Conservation (phyloP, 2,329 filamentous ascomycete species). For the Fusarium phyllophilum region DNA sequence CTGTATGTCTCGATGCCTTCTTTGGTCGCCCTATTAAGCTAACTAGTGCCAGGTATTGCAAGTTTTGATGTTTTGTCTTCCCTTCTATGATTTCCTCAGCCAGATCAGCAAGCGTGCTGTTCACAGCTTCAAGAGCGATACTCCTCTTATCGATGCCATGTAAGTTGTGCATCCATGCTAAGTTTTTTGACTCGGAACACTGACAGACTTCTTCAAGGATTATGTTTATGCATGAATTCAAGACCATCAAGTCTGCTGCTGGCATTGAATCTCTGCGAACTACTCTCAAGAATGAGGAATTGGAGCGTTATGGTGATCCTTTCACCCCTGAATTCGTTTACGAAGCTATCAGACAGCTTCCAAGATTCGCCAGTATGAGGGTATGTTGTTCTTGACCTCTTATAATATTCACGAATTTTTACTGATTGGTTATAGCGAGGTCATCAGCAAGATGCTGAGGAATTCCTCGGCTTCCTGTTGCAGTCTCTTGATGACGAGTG, state of each 20-base stretch:
- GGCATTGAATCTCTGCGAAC: conserved; percentile 78
- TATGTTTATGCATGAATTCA: conserved; percentile 94
- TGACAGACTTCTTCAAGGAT: conserved; percentile 66
- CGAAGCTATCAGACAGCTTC: conserved; percentile 85
- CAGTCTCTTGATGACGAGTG: conserved; percentile 96
- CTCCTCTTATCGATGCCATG: conserved; percentile 93
- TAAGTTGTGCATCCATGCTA: conserved; percentile 58
- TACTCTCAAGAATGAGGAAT: conserved; percentile 80
- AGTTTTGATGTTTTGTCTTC: conserved; percentile 91
- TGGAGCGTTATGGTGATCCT: conserved; percentile 90
- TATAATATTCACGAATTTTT: background rate
- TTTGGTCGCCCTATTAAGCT: conserved; percentile 40
- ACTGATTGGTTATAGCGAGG: conserved; percentile 69
- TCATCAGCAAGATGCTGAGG: conserved; percentile 97
- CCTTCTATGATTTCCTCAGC: conserved; percentile 94
- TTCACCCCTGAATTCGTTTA: conserved; percentile 97
- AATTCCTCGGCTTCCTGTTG: conserved; percentile 92
- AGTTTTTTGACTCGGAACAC: background rate
- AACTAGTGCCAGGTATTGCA: conserved; percentile 79
- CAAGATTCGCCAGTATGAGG: conserved; percentile 91
- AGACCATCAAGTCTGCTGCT: conserved; percentile 80
- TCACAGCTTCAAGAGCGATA: conserved; percentile 95
- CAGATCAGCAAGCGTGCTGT: conserved; percentile 84
- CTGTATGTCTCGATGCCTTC: conserved; percentile 67
- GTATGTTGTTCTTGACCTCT: conserved; percentile 59